Evolutionary conservation across 768 basidiomycete species (phyloP), one percentile per base, ranked within the genome.

Genomic region (Infundibulicybe gibba): DNA sequence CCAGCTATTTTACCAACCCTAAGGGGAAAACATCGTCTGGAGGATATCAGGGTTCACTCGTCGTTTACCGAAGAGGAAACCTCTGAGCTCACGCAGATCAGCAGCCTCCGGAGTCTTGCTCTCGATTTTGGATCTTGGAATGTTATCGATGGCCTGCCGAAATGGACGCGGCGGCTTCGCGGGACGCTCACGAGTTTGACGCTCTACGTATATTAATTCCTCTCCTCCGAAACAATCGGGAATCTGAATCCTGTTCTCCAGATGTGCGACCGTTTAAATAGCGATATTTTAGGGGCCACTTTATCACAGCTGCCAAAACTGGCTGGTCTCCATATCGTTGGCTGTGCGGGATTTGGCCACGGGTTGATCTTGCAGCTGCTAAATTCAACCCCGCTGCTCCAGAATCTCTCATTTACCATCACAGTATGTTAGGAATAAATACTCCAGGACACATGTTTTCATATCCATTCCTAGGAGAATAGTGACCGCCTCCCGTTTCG

Each of bases 61-160:
- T 64, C 67, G n/a, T 58, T 89, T n/a, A 77, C 77, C 0, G 65
- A 67, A 0, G 67, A 71, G 15, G 83, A 87, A 53, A 60, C 75
- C 0, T 54, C 63, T 15, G 61, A 69, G 45, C 66, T 87, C 19
- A 48, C 66, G 11, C 56, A 69, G 17, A 49, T 81, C 14, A 49
- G 50, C 15, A 61, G 61, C 0, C 58, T 87, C 30, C 67, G 68
- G 10, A 69, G 59, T 17, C 54, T 90, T 13, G 64, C 72, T 5
- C 62, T 90, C 20, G 80, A 87, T 42, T 70, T 62, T 43, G 77
- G 80, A n/a, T 79, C 79, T 3, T 83, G 82, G 81, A 77, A 75
- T 52, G 62, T 84, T 16, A 65, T 85, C 44, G 75, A 85, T 56
- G 53, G 68, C 6, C 57, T 90, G 15, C 83, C 87, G 9, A 59